These are phyloP conservation scores for Priceomyces castillae DNA, from an alignment of 805 yeast species.

Conservation along the genomic window DNA sequence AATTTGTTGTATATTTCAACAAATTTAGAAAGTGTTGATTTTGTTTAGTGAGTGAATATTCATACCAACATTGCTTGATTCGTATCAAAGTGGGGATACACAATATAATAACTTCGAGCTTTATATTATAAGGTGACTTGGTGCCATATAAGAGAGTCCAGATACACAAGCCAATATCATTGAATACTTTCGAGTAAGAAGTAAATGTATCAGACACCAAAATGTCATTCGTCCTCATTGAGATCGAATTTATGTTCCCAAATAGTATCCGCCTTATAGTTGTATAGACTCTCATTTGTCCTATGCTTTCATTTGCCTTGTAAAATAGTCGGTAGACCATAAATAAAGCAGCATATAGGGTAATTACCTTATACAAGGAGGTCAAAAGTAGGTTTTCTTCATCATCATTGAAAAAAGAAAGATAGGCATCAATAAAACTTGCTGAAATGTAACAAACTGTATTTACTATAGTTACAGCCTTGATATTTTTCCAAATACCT, in stretches of 20 bases:
- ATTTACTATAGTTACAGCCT: constrained; percentile 23
- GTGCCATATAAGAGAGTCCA: constrained; percentile 42
- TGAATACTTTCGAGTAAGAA: constrained; percentile 72
- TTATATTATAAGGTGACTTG: constrained; percentile 26
- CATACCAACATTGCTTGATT: constrained; percentile 76
- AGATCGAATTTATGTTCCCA: constrained; percentile 58
- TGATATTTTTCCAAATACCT: constrained; percentile 35
- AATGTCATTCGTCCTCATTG: constrained; percentile 73
- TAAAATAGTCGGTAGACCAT: constrained; percentile 10
- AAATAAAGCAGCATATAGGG: constrained; percentile 10
- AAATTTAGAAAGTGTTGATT: constrained; percentile 65
- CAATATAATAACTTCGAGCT: constrained; percentile 30
- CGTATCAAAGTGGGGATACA: constrained; percentile 71
- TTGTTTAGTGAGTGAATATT: constrained; percentile 52
- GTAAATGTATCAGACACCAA: constrained; percentile 80
- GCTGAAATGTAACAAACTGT: constrained; percentile 22
- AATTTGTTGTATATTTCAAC: constrained; percentile 66
- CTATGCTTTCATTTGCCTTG: constrained; percentile 23
- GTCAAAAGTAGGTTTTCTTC: neutral
- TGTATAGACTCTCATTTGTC: constrained; percentile 42
- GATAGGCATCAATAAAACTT: constrained; percentile 9
- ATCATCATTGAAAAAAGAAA: neutral
- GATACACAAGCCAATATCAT: constrained; percentile 62
- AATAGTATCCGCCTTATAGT: constrained; percentile 51
- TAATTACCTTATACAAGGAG: constrained; percentile 6